Percentiles rank a stretch among this genome's conserved stretches.
Conservation (phyloP, 352 stramenopile genomes). For the Phytophthora capsici region DNA sequence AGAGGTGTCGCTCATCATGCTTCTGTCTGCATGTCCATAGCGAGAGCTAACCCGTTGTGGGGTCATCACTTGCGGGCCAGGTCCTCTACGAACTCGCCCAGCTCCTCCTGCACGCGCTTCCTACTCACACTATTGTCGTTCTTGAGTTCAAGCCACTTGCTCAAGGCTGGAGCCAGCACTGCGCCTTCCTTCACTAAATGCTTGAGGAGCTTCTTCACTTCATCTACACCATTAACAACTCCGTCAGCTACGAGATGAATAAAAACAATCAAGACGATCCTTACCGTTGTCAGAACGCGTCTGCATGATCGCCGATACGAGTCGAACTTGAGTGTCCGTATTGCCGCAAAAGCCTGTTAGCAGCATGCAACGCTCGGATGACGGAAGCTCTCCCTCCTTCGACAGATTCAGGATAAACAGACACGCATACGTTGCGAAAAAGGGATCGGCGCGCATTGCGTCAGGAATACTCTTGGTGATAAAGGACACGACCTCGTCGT, state of each 20-base stretch:
- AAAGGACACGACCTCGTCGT: conserved; percentile 63
- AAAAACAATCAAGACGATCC: conserved; percentile 6
- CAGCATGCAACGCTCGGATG: conserved; percentile 67
- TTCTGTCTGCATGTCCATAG: conserved; percentile 11
- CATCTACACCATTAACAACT: conserved; percentile 42
- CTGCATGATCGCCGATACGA: conserved; percentile 78
- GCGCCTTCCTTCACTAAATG: conserved; percentile 75
- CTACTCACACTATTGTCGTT: conserved; percentile 77
- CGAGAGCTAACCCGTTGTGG: conserved; percentile 2
- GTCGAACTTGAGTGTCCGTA: conserved; percentile 61
- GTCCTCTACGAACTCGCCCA: conserved; percentile 78
- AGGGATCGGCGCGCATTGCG: conserved; percentile 49
- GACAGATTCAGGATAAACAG: conserved; percentile 67
- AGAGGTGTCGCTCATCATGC: conserved; percentile 17
- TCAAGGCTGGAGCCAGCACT: conserved; percentile 54
- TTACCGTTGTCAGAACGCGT: conserved; percentile 61
- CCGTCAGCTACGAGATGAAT: conserved; percentile 10
- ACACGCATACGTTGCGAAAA: conserved; percentile 72
- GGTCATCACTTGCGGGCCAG: conserved; percentile 71
- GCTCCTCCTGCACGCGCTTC: conserved; percentile 69
- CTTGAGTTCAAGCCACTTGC: conserved; percentile 80
- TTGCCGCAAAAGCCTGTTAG: conserved; percentile 75
- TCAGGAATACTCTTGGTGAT: conserved; percentile 63
- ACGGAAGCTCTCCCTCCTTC: conserved; percentile 65
- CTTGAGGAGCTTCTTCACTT: conserved; percentile 70